A percentile compares a stretch with the other conserved stretches of the same genome.
Conservation (phyloP, 2,329 filamentous ascomycete genomes). For the Phymatotrichopsis omnivora region DNA sequence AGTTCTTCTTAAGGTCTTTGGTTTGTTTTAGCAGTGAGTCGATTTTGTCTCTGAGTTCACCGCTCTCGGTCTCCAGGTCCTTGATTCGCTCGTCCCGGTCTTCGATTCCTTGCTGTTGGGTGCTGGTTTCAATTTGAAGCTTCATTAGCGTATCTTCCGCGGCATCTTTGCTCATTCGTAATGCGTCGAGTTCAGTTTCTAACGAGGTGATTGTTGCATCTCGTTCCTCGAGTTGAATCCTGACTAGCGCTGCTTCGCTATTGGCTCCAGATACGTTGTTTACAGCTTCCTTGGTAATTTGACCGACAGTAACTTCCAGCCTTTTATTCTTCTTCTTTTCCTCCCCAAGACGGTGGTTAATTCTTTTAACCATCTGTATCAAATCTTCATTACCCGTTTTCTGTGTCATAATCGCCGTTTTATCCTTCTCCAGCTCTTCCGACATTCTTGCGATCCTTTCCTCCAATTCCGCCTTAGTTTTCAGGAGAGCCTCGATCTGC, state of each 20-base stretch:
- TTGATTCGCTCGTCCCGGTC: constrained; percentile 14
- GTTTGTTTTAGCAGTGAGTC: constrained; percentile 19
- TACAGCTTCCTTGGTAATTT: constrained; percentile 22
- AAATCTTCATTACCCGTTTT: constrained; percentile 23
- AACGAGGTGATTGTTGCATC: constrained; percentile 16
- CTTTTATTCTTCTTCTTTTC: constrained; percentile 25
- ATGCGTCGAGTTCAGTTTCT: constrained; percentile 16
- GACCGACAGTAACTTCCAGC: constrained; percentile 20
- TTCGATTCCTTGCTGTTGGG: constrained; percentile 8
- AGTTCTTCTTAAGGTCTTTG: constrained; percentile 12
- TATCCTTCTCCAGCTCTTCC: constrained; percentile 14
- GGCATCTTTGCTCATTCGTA: constrained; percentile 19
- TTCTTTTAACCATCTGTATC: constrained; percentile 22
- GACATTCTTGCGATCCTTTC: constrained; percentile 9
- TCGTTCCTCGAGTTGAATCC: constrained; percentile 19
- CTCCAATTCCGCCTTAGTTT: constrained; percentile 18
- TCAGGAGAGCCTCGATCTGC: constrained; percentile 1
- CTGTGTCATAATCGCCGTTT: constrained; percentile 10
- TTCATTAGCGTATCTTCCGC: constrained; percentile 20
- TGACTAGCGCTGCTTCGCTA: constrained; percentile 22
- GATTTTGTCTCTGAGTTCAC: constrained; percentile 7
- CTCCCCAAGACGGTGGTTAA: constrained; percentile 24
- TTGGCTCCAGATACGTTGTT: constrained; percentile 23
- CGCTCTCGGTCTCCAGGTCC: constrained; percentile 19
- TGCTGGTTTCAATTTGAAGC: constrained; percentile 13